Conservation (phyloP, 257 asterid genomes). For the Solanum tacnaense region DNA sequence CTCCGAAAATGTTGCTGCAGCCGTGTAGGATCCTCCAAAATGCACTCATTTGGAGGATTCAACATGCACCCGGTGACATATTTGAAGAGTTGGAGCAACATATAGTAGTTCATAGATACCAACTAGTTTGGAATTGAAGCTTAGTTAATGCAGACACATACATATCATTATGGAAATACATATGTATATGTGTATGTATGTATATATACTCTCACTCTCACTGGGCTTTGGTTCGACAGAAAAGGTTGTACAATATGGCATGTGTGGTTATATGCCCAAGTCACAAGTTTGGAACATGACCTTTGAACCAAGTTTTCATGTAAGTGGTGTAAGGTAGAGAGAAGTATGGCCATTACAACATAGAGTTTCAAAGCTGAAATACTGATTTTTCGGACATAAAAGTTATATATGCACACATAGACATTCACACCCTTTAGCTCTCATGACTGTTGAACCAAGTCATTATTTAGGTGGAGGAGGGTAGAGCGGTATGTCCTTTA, state of each 20-base stretch:
- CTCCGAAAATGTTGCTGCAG: accelerated
- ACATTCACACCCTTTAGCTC: not conserved
- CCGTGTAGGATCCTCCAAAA: too few species aligned
- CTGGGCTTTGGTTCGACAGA: not conserved
- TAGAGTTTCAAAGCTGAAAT: not conserved
- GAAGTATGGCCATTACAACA: not conserved
- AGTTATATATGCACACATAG: not conserved
- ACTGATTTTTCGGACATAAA: not conserved
- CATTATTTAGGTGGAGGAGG: not conserved
- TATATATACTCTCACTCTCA: not conserved
- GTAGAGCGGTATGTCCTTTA: not conserved
- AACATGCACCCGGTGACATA: too few species aligned
- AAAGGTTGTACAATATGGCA: not conserved
- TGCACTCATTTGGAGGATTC: too few species aligned
- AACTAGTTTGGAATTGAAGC: not conserved
- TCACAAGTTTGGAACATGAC: not conserved
- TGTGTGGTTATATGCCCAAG: not conserved
- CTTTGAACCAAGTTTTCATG: not conserved
- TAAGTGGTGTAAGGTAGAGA: not conserved
- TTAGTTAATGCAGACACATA: not conserved
- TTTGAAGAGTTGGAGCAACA: too few species aligned
- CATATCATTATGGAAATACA: not conserved
- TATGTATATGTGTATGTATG: not conserved
- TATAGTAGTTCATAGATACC: not conserved
- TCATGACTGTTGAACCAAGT: not conserved